Evolutionary conservation across 768 basidiomycete species (phyloP), one percentile per base, ranked within the genome.

Genomic region (Rossbeevera mucosa): DNA sequence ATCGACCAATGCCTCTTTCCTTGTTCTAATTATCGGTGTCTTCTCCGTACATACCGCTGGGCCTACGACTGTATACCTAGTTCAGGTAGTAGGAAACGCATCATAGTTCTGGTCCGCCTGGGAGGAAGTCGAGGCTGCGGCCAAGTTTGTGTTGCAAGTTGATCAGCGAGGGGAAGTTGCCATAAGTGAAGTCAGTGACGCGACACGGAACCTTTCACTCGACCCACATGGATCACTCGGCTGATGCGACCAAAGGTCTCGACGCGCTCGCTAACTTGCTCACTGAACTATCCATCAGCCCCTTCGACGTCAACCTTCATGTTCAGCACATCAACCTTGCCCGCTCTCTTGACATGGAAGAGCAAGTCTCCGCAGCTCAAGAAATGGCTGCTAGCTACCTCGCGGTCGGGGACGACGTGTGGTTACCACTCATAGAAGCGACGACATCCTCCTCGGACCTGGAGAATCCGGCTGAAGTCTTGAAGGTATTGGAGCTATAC

Each of bases 331-430:
- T 91, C 52, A 75, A 72, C 41, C 70, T 90, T 4, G 79, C 85
- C 4, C 74, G 75, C 44, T 75, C 78, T 21, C 56, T 80, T 14
- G 80, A 77, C 50, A 75, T 84, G 72, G 77, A 82, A 11, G 74
- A 79, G 40, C 84, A 91, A 57, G 66, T 80, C 18, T 64, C 74
- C 29, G 73, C 75, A 6, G 91, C 88, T 16, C 75, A 80, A 59
- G 83, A 86, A 61, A 84, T 87, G 78, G 73, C 83, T 63, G 69
- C 81, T 4, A 76, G 77, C 48, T 81, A 79, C 59, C 72, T 83
- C 57, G 80, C 87, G 7, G 82, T 78, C 9, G 79, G 80, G 28
- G 82, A 87, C 52, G 80, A 86, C 30, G 77, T 88, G 20, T 93
- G 90, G 90, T 52, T 84, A n/a, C 81, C 82, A 20, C 71, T 91